Evolutionary conservation across 2,329 filamentous ascomycete genomes (phyloP).

Genomic region (Colletotrichum sp.): DNA sequence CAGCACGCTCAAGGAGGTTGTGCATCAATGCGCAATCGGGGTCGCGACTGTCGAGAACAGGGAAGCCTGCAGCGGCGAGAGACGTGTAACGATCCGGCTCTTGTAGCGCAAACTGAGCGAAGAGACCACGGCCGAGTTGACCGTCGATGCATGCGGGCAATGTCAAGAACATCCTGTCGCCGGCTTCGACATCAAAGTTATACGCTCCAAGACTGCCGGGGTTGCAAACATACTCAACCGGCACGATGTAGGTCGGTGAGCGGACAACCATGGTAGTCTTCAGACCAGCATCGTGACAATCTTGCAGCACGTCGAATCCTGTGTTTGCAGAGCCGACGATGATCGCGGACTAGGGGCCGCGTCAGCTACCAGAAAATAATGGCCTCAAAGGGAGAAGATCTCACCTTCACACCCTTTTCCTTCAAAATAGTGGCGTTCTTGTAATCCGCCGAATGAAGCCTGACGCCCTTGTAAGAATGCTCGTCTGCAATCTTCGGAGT

Average conservation of each 20-base stretch:
- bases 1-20: slow-evolving; percentile 30
- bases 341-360: slow-evolving; percentile 26
- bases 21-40: not conserved
- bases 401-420: not conserved
- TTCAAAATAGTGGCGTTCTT: not conserved
- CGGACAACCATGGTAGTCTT: slow-evolving; percentile 37
- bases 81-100: slow-evolving; percentile 2
- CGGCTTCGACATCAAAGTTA: slow-evolving; percentile 18
- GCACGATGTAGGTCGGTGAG: slow-evolving; percentile 38
- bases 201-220: slow-evolving; percentile 32
- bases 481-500: slow-evolving; percentile 24
- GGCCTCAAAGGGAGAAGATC: rapidly evolving
- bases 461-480: not conserved
- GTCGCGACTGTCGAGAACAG: not conserved
- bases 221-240: slow-evolving; percentile 28
- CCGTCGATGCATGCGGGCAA: not conserved
- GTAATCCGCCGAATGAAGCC: not conserved
- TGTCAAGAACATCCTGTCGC: not conserved
- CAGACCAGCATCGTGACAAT: slow-evolving; percentile 33
- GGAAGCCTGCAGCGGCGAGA: not conserved
- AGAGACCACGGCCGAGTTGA: not conserved
- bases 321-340: slow-evolving; percentile 44
- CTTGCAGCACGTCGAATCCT: slow-evolving; percentile 42
- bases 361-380: not conserved
- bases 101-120: not conserved